Percentiles rank a stretch among this genome's conserved stretches.
phyloP scores from a whole-genome alignment of 1,284 basidiomycete genomes.

The Cystobasidium slooffiae region DNA sequence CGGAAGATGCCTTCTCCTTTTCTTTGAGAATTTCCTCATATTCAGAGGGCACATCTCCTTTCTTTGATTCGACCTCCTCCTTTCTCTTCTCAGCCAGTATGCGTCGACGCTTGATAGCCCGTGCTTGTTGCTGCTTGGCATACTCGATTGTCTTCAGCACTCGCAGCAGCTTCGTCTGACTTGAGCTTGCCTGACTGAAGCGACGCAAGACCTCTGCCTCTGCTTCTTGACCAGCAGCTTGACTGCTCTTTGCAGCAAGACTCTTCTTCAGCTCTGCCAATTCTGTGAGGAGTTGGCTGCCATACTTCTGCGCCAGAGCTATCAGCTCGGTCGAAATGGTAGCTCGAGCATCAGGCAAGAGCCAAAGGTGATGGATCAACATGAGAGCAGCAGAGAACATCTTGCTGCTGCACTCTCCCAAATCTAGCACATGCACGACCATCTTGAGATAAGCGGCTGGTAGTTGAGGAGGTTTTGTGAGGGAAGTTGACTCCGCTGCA shows the following conservation, averaged over 20 bases:
- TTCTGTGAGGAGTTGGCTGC: slow-evolving; percentile 71
- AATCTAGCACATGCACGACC: slow-evolving; percentile 90
- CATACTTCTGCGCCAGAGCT: slow-evolving; percentile 81
- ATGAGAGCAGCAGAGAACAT: slow-evolving; percentile 89
- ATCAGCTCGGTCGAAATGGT: slow-evolving; percentile 84
- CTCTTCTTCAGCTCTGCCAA: slow-evolving; percentile 73
- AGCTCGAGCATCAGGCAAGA: slow-evolving; percentile 81
- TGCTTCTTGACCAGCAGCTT: slow-evolving; percentile 55
- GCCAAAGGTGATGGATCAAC: slow-evolving; percentile 85
- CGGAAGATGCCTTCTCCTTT: not conserved
- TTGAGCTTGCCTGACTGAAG: slow-evolving; percentile 88
- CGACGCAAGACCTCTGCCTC: slow-evolving; percentile 63
- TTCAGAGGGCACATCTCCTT: slow-evolving; percentile 24
- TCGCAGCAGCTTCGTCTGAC: slow-evolving; percentile 87
- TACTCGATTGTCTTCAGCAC: slow-evolving; percentile 89
- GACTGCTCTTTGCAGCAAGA: slow-evolving; percentile 57
- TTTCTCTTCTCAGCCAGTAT: slow-evolving; percentile 6
- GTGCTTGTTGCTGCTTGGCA: slow-evolving; percentile 33
- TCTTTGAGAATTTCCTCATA: slow-evolving; percentile 15
- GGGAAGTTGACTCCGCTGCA: slow-evolving; percentile 35
- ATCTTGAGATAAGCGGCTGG: slow-evolving; percentile 78
- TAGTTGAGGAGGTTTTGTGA: slow-evolving; percentile 73
- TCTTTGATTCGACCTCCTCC: slow-evolving; percentile 20
- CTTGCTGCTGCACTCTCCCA: slow-evolving; percentile 90
- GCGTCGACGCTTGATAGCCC: slow-evolving; percentile 9